Percentiles rank a stretch among this genome's conserved stretches.
These are phyloP conservation scores for Yamadazyma sp. DNA, from an alignment of 1,139 yeast genomes.

Conservation along the genomic window DNA sequence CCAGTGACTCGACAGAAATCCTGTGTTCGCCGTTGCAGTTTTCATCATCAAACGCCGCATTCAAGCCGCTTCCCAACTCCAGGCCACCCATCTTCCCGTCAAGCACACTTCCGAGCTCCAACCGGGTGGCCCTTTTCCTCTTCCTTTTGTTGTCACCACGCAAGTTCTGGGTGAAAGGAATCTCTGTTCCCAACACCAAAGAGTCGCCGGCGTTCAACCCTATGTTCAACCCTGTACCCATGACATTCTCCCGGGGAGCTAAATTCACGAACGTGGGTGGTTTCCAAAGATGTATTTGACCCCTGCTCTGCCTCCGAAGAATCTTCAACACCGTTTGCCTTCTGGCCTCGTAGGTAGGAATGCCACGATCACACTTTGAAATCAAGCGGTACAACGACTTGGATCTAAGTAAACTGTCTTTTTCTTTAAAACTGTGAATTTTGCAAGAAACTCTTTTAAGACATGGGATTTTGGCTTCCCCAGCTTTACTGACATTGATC, in stretches of 20 bases:
- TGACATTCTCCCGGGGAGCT: not conserved
- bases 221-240: not conserved
- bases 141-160: not conserved
- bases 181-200: constrained; percentile 9
- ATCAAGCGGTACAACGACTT: constrained; percentile 2
- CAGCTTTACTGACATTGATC: constrained; percentile 10
- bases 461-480: constrained; percentile 12
- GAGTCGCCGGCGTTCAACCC: constrained; percentile 1
- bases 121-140: not conserved
- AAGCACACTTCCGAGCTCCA: no score
- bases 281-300: no score
- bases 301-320: not conserved
- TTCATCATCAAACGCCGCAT: no score
- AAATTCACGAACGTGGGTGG: no score
- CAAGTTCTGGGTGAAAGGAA: constrained; percentile 4
- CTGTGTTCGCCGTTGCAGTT: no score
- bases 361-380: not conserved
- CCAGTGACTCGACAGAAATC: no score
- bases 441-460: constrained; percentile 16
- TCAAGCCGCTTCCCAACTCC: no score
- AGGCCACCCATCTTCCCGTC: no score
- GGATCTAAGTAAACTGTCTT: constrained; percentile 12
- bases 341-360: not conserved
- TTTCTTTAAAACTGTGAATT: constrained; percentile 13
- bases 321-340: constrained; percentile 1